phyloP scores from a whole-genome alignment of 202 grass and related monocot species.

The Panicum virgatum region DNA sequence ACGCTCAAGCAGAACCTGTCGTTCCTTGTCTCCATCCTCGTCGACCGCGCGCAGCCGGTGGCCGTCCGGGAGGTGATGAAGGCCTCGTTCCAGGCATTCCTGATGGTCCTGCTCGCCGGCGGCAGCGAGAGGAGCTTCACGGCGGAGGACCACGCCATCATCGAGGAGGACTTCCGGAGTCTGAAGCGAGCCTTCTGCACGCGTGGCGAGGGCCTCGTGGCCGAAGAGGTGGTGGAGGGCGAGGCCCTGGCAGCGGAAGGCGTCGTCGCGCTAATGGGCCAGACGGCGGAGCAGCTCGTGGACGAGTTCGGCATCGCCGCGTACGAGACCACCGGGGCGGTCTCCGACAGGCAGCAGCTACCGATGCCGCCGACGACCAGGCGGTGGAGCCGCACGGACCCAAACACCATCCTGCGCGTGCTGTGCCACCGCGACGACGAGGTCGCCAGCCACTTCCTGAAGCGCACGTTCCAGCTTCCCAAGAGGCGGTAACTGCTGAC shows the following conservation, averaged over 20 bases:
- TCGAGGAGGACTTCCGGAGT: conserved; percentile 72
- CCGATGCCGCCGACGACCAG: conserved; percentile 63
- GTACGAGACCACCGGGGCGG: conserved; percentile 46
- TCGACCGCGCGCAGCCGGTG: conserved; percentile 82
- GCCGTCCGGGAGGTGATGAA: conserved; percentile 92
- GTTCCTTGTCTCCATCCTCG: conserved; percentile 63
- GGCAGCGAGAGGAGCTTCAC: conserved; percentile 62
- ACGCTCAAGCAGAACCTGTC: conserved; percentile 86
- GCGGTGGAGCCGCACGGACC: conserved; percentile 70
- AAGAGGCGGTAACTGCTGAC: conserved; percentile 59
- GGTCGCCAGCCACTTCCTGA: conserved; percentile 69
- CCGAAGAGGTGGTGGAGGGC: conserved; percentile 68
- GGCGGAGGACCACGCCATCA: conserved; percentile 52
- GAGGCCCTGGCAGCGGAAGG: conserved; percentile 64
- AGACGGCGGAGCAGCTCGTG: conserved; percentile 60
- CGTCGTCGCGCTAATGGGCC: conserved; percentile 68
- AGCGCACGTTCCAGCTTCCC: conserved; percentile 77
- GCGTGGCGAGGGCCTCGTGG: conserved; percentile 76
- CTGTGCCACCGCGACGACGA: conserved; percentile 78
- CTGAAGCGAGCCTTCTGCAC: conserved; percentile 94
- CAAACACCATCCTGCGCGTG: conserved; percentile 79
- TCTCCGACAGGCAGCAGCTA: conserved; percentile 35
- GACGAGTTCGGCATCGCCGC: conserved; percentile 72
- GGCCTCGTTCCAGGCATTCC: conserved; percentile 69
- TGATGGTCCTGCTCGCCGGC: conserved; percentile 73